Base-by-base conservation (phyloP, 2,329 filamentous ascomycete species). In the Colletotrichum salicis region DNA sequence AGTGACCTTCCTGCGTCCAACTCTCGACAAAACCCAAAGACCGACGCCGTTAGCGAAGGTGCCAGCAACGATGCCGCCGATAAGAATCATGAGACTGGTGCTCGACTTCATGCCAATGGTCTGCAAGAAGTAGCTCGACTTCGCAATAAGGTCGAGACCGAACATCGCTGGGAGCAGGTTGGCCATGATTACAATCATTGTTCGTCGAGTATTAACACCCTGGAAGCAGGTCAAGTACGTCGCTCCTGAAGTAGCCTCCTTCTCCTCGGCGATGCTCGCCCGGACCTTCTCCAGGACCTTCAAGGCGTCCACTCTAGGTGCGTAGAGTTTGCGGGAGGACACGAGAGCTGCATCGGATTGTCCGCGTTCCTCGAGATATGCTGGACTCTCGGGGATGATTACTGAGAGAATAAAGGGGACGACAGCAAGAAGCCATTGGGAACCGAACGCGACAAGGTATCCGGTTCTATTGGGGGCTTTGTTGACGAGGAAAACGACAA, bases 201-300 rank as follows among this genome's bases (percentile, higher is more conserved):
- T 84, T 19, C 84, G 75, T 2, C 84, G 79, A 1, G 82, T 76
- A 59, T 88, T 82, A 0, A 78, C 76, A 4, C 80, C 80, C 10
- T 78, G 79, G 76, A 87, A 87, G 75, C 83, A 85, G 71, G 85
- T 82, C 11, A 74, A 31, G 57, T 85, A 87, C 0, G 81, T 82
- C 2, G 74, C 76, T 0, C 77, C 74, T 2, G 76, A 76, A 3
- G 76, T 69, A 2, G 76, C 76, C 3, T 75, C 76, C 5, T 82
- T 79, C 65, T 84, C 81, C 71, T 86, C 83, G 22, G 84, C 80
- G 65, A 88, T 86, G 12, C 83, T 70, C 1, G 67, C 55, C 2
- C 76, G 63, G 0, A 79, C 75, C 5, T 67, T 75, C 2, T 75
- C 70, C 4, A 79, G 22, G 0, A 72, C 75, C 0, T 48, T 59